phyloP scores from a whole-genome alignment of 129 eudicot genomes.

The Kitagawia praeruptora region DNA sequence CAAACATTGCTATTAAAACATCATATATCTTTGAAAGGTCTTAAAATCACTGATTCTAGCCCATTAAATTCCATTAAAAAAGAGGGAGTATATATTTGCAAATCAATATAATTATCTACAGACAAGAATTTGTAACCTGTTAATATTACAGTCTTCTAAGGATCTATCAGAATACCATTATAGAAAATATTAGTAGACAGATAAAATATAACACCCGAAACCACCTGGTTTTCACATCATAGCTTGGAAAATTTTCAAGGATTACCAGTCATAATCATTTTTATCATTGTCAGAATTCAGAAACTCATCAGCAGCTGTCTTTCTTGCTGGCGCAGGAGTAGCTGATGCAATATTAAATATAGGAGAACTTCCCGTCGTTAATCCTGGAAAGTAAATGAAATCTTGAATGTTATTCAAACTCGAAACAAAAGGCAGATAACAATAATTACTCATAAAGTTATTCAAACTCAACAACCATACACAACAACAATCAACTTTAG shows the following conservation, averaged over 20 bases:
- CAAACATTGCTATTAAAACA: neutral
- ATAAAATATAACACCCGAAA: neutral
- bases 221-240: neutral
- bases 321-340: conserved; percentile 34
- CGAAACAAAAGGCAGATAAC: neutral
- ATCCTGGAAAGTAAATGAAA: conserved; percentile 34
- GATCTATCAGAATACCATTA: neutral
- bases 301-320: conserved; percentile 76
- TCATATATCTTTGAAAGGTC: neutral
- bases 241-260: neutral
- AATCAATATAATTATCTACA: neutral
- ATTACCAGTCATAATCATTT: conserved; percentile 97
- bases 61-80: neutral
- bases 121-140: neutral
- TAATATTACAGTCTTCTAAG: neutral
- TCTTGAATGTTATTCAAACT: neutral
- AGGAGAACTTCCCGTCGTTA: conserved; percentile 53
- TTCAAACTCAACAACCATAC: neutral
- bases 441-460: neutral
- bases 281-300: conserved; percentile 81
- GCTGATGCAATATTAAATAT: conserved; percentile 46
- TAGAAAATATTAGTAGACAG: neutral
- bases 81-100: neutral
- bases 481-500: neutral
- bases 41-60: neutral